phyloP scores from a whole-genome alignment of 1,139 yeast species.

The Protomyces macrosporus region DNA sequence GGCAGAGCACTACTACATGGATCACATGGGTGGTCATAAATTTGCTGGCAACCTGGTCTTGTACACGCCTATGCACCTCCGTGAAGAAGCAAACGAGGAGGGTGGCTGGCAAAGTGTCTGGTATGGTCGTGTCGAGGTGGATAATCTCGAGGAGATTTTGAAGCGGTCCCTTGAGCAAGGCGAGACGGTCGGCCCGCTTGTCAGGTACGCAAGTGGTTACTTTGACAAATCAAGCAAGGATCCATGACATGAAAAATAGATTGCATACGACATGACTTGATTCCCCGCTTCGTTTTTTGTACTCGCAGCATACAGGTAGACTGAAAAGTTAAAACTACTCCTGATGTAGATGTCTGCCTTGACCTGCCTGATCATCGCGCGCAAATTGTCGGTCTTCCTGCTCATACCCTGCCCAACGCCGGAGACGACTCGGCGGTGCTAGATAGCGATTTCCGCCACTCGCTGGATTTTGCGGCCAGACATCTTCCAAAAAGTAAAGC shows the following conservation, averaged over 20 bases:
- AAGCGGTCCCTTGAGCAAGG: background rate
- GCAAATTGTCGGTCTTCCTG: background rate
- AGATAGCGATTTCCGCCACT: constrained; percentile 19
- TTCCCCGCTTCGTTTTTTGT: too few relatives aligned
- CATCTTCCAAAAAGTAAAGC: constrained; percentile 44
- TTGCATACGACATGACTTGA: background rate
- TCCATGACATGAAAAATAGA: background rate
- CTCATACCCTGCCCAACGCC: constrained; percentile 1
- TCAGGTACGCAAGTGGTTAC: constrained; percentile 3
- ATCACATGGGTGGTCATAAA: constrained; percentile 21
- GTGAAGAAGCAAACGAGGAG: background rate
- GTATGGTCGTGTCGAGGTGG: constrained; percentile 11
- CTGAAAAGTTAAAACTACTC: background rate
- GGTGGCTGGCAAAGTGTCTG: constrained; percentile 11
- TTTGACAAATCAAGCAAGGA: background rate
- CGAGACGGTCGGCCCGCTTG: background rate
- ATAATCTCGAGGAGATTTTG: constrained; percentile 1
- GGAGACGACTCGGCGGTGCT: background rate
- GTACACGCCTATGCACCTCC: background rate
- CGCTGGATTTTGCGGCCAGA: constrained; percentile 38
- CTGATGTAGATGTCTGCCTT: background rate
- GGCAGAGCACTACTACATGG: background rate
- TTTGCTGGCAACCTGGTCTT: constrained; percentile 10
- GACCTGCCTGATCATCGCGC: background rate
- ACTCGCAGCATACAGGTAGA: too few relatives aligned